These are phyloP conservation scores for Syncephalastrum monosporum DNA, from an alignment of 371 early-diverging fungal species.

Conservation along the genomic window DNA sequence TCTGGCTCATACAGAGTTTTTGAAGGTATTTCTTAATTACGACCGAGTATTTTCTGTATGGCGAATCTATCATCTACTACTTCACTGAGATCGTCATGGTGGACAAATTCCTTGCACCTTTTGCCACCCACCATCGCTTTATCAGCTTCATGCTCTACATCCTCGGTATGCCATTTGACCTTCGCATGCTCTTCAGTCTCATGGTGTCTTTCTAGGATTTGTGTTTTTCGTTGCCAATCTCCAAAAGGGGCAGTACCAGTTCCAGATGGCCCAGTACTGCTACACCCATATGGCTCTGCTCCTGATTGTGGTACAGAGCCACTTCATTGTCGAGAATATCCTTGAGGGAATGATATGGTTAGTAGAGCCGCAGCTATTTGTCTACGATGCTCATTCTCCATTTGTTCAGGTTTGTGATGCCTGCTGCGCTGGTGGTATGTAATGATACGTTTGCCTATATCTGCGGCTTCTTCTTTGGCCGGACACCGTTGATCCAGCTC, in stretches of 20 bases:
- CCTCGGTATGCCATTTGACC: constrained; percentile 51
- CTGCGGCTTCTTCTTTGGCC: constrained; percentile 93
- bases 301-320: constrained; percentile 85
- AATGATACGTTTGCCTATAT: constrained; percentile 99
- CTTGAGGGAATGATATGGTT: constrained; percentile 98
- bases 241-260: constrained; percentile 82
- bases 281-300: constrained; percentile 96
- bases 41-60: constrained; percentile 92
- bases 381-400: neutral
- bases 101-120: constrained; percentile 78
- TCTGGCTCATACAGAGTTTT: neutral
- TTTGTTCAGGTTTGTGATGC: constrained; percentile 72
- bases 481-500: constrained; percentile 91
- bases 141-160: constrained; percentile 89
- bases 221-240: constrained; percentile 93
- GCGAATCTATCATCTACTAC: constrained; percentile 88
- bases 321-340: constrained; percentile 95
- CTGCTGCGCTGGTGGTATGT: constrained; percentile 89
- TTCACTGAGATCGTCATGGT: constrained; percentile 78
- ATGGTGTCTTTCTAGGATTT: constrained; percentile 62
- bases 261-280: constrained; percentile 94
- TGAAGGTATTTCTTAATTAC: constrained; percentile 77
- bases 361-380: constrained; percentile 1
- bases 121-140: constrained; percentile 93
- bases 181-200: neutral